Base-by-base conservation (phyloP, 805 yeast species). In the Citeromyces matritensis region DNA sequence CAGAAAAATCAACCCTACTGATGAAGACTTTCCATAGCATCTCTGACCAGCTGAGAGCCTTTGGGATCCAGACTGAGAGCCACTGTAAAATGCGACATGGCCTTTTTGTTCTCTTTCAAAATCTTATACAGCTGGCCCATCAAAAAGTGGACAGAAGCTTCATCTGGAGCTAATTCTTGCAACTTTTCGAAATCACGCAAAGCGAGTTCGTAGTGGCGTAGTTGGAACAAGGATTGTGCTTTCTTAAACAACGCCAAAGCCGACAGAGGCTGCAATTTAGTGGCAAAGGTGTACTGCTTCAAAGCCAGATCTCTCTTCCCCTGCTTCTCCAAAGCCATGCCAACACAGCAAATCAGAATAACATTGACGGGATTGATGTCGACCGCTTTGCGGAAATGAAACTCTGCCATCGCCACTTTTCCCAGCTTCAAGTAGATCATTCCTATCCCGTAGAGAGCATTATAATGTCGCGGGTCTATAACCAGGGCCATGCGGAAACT, bases 381-480 rank as follows among this genome's bases (percentile, higher is more conserved):
- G 10, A 81, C 71, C 0, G 97, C 97, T 45, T 79, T 82, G 33
- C 84, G 60, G 57, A 88, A 84, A 51, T 84, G 93, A 38, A 73
- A 70, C 44, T 84, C 86, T 1, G 97, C 95, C 43, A 73, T 73
- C 28, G 69, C 72, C 45, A 73, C 73, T 42, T 83, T 85, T 4
- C 96, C 97, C 32, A 85, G 56, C 44, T 84, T 82, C 49, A 84
- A 66, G 49, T 76, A 79, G 19, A 85, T 93, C 88, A 85, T 84
- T 6, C 97, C 98, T 35, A 91, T 69, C 17, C 98, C 98, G 46
- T 91, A 91, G 45, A 86, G 73, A 0, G 97, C 96, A 52, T 88
- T 91, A 53, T 86, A 91, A 48, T 84, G 95, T 35, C 85, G 63
- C 30, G 76, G 65, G 44, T 88, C 94, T 27, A 75, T 63, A 15